These are phyloP conservation scores for Oryza coarctata DNA, from an alignment of 176 grass and related monocot genomes.

Conservation along the genomic window DNA sequence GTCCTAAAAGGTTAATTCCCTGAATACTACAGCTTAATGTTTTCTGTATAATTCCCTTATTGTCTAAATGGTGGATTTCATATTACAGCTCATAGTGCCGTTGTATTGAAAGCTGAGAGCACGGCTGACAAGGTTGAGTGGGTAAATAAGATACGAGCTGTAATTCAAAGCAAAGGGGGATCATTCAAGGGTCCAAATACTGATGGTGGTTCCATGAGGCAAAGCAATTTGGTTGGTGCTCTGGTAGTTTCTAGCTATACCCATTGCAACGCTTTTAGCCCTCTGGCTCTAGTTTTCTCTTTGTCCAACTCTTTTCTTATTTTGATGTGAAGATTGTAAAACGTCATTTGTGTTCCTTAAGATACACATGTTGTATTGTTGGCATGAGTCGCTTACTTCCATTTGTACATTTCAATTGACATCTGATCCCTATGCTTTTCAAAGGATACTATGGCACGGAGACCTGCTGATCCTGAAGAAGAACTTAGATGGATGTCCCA, in stretches of 20 bases:
- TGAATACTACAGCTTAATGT: neutral
- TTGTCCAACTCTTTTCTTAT: neutral
- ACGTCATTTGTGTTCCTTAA: slow-evolving; percentile 10
- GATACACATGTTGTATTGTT: neutral
- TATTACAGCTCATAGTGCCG: slow-evolving; percentile 85
- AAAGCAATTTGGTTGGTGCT: slow-evolving; percentile 81
- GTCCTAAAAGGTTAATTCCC: slow-evolving; percentile 79
- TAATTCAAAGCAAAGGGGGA: slow-evolving; percentile 76
- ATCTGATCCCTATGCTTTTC: slow-evolving; percentile 25
- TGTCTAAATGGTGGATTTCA: slow-evolving; percentile 9
- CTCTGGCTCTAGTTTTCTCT: neutral
- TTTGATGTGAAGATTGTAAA: neutral
- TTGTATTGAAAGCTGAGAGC: slow-evolving; percentile 90
- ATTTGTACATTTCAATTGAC: slow-evolving; percentile 25
- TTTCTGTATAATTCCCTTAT: neutral
- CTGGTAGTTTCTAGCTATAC: slow-evolving; percentile 44
- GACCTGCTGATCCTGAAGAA: slow-evolving; percentile 95
- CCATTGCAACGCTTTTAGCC: neutral
- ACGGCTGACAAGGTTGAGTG: slow-evolving; percentile 87
- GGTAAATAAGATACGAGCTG: slow-evolving; percentile 81
- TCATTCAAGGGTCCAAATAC: slow-evolving; percentile 53
- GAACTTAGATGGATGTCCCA: slow-evolving; percentile 99
- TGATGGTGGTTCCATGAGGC: slow-evolving; percentile 70
- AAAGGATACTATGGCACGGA: slow-evolving; percentile 71
- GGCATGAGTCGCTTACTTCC: neutral